Percentiles rank a stretch among this genome's conserved stretches.
Conservation (phyloP, 2,329 filamentous ascomycete genomes). For the Epichloe scottii region DNA sequence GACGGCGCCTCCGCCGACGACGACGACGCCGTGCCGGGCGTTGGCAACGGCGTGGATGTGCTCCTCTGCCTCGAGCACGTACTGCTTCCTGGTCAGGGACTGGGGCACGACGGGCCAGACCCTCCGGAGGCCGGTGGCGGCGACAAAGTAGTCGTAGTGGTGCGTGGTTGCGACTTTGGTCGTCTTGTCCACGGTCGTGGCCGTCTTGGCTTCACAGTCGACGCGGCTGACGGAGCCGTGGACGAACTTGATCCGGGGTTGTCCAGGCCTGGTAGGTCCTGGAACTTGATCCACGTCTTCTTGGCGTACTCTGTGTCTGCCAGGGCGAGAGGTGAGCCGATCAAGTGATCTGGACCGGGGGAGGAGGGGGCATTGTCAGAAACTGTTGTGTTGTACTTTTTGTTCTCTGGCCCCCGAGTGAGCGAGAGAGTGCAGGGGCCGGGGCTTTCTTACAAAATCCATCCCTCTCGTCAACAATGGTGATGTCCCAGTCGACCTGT, state of each 20-base stretch:
- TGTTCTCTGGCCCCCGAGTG: neutral
- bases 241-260: conserved; percentile 47
- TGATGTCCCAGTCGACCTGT: conserved; percentile 51
- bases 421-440: no score
- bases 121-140: conserved; percentile 56
- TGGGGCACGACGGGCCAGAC: conserved; percentile 64
- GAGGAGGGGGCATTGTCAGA: neutral
- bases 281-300: conserved; percentile 59
- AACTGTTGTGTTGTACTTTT: neutral
- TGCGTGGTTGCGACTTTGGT: conserved; percentile 30
- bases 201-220: conserved; percentile 46
- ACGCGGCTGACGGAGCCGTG: conserved; percentile 52
- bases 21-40: conserved; percentile 46
- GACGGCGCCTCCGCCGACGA: conserved; percentile 68
- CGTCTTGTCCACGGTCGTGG: conserved; percentile 38
- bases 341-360: conserved; percentile 49
- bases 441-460: conserved; percentile 53
- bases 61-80: conserved; percentile 45
- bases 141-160: conserved; percentile 64
- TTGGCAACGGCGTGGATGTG: conserved; percentile 44
- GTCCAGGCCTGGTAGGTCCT: conserved; percentile 54
- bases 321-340: conserved; percentile 62
- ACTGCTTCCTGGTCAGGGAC: conserved; percentile 46
- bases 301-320: conserved; percentile 49
- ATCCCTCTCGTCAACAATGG: conserved; percentile 67